Conservation (phyloP, 805 yeast species). For the Wickerhamomyces alni region DNA sequence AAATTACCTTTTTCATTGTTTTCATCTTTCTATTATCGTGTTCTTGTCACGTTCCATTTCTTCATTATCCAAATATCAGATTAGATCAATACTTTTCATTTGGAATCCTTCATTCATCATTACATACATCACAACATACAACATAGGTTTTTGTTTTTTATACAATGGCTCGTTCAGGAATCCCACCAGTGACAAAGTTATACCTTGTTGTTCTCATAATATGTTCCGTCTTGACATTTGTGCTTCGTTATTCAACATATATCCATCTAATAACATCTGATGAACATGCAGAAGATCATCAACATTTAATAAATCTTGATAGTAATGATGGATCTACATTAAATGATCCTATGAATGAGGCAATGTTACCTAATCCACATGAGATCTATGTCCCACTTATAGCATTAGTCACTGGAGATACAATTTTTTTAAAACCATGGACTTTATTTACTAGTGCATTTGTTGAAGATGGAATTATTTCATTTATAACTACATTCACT, state of each 20-base stretch:
- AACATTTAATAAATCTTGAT: conserved; percentile 12
- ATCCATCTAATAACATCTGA: conserved; percentile 22
- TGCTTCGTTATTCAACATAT: conserved; percentile 26
- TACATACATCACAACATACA: too few species aligned
- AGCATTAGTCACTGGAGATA: conserved; percentile 41
- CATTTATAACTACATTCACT: conserved; percentile 31
- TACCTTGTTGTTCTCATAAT: conserved; percentile 15
- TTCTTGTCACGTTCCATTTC: too few species aligned
- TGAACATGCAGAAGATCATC: conserved; percentile 15
- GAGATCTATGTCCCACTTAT: conserved; percentile 43
- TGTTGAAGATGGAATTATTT: conserved; percentile 38
- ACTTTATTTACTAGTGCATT: conserved; percentile 41
- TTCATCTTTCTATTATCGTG: too few species aligned
- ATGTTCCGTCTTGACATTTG: conserved; percentile 23
- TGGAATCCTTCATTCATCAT: too few species aligned
- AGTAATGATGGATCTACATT: background rate
- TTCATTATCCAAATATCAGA: too few species aligned
- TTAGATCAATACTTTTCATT: too few species aligned
- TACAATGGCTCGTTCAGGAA: conserved; percentile 12
- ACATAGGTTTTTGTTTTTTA: too few species aligned
- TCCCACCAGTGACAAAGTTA: conserved; percentile 29
- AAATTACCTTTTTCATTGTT: too few species aligned
- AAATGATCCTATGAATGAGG: background rate
- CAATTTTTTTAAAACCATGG: conserved; percentile 42
- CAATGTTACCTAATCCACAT: conserved; percentile 33